Evolutionary conservation across 257 asterid genomes (phyloP).

Genomic region (Gentiana dahurica): DNA sequence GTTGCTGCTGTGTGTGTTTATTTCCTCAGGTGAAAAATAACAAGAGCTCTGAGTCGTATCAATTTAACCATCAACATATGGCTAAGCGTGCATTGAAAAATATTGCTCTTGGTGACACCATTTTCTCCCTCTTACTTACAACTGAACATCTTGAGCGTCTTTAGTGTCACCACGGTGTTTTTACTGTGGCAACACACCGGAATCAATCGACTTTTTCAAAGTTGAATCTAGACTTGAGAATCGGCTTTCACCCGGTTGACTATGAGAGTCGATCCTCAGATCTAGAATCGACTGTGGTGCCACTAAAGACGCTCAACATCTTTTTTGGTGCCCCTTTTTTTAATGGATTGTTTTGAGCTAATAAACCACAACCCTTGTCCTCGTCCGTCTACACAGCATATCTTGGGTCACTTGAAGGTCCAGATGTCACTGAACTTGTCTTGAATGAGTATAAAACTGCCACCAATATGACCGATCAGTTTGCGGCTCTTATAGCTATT

Average conservation of each 20-base stretch:
- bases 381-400: conserved; percentile 33
- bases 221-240: too few relatives aligned
- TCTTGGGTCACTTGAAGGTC: conserved; percentile 61
- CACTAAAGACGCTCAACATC: too few relatives aligned
- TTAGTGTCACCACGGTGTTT: too few relatives aligned
- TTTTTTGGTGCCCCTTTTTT: too few relatives aligned
- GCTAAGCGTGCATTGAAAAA: conserved; percentile 78
- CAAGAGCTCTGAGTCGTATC: conserved; percentile 48
- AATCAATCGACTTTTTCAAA: too few relatives aligned
- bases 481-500: conserved; percentile 75
- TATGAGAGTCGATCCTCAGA: too few relatives aligned
- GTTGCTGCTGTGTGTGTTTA: neutral
- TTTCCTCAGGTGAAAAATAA: conserved; percentile 38
- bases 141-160: neutral
- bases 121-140: neutral
- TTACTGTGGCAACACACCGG: too few relatives aligned
- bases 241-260: too few relatives aligned
- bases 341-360: too few relatives aligned
- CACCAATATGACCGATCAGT: conserved; percentile 86
- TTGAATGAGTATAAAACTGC: conserved; percentile 67
- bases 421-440: conserved; percentile 52
- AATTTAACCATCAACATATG: conserved; percentile 56
- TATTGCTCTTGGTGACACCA: conserved; percentile 46
- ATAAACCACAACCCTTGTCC: neutral
- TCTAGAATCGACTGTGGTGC: neutral